Percentiles rank a stretch among this genome's conserved stretches.
phyloP scores from a whole-genome alignment of 768 basidiomycete species.

The Candolleomyces efflorescens region DNA sequence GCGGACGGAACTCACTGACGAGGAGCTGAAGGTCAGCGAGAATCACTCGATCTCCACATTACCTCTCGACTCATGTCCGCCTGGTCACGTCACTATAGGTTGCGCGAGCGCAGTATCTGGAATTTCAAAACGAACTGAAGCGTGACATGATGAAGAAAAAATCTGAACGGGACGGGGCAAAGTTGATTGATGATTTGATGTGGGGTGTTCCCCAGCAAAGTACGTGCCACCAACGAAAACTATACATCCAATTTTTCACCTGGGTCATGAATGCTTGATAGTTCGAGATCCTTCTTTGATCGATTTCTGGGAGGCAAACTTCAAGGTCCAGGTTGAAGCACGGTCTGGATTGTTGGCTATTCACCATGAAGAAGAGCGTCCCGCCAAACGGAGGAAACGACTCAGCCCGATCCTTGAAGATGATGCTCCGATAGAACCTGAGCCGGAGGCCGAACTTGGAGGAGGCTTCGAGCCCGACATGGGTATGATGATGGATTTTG shows the following conservation, averaged over 20 bases:
- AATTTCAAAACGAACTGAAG: conserved; percentile 53
- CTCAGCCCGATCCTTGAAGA: not conserved
- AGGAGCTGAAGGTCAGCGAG: conserved; percentile 63
- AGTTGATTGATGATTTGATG: conserved; percentile 57
- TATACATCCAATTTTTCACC: not conserved
- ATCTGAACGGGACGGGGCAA: conserved; percentile 49
- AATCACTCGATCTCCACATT: not conserved
- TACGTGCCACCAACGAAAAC: conserved; percentile 29
- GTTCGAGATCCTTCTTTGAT: conserved; percentile 64
- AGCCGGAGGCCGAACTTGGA: not conserved
- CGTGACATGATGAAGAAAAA: conserved; percentile 49
- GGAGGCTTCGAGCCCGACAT: conserved; percentile 1
- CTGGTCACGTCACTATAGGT: conserved; percentile 28
- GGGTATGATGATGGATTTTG: conserved; percentile 1
- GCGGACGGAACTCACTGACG: conserved; percentile 77
- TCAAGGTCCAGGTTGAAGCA: conserved; percentile 67
- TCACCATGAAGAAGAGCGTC: conserved; percentile 18
- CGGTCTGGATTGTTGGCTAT: conserved; percentile 42
- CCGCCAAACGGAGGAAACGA: not conserved
- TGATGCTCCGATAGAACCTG: not conserved
- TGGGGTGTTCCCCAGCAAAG: conserved; percentile 64
- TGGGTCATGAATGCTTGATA: conserved; percentile 24
- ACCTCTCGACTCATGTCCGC: not conserved
- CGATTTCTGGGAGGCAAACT: conserved; percentile 72
- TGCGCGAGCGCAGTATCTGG: conserved; percentile 63